Evolutionary conservation across 2,329 filamentous ascomycete species (phyloP), one percentile per base, ranked within the genome.

Genomic region (Epichloe amarillans): DNA sequence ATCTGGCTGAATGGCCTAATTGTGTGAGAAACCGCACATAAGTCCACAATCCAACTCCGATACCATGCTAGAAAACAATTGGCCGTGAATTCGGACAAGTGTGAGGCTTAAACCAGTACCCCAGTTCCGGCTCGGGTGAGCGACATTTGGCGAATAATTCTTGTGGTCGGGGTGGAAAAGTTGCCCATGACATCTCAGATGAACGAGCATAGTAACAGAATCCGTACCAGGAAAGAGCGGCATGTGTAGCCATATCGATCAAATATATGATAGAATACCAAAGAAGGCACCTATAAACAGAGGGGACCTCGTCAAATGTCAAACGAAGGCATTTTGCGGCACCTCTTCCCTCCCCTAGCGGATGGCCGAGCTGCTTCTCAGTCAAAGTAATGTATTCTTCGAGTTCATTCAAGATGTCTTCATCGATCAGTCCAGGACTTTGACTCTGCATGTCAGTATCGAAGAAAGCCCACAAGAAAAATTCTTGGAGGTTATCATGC

Each of bases 31-130:
- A 83, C 15, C 66, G 62, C 12, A 73, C 67, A 57, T 86, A 84
- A 0, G 81, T 75, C 60, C 77, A 76, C 2, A 87, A 71, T 0
- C 84, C 83, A 52, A 87, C 72, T 41, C 83, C 82, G 46, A 86
- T 84, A 15, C 84, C 84, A 57, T 87, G 84, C 46, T 86, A 71
- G 64, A 86, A 86, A 4, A 88, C 64, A 7, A 87, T 64, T 0
- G 83, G 84, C 0, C 76, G 65, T 48, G 72, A 72, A 7, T 54
- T 53, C 4, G 52, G 23, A 11, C 55, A 55, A 1, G 78, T 78
- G 59, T 86, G 83, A 5, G 79, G 78, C 2, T 76, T 74, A 57
- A 82, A 71, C 79, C 82, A 87, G 68, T 88, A 87, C 54, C 75
- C 74, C 5, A 85, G 55, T 10, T 68, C 64, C 3, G 66, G 58